Evolutionary conservation across 805 yeast species (phyloP), one percentile per base, ranked within the genome.

Genomic region (Trichomonascus vanleenenianus): DNA sequence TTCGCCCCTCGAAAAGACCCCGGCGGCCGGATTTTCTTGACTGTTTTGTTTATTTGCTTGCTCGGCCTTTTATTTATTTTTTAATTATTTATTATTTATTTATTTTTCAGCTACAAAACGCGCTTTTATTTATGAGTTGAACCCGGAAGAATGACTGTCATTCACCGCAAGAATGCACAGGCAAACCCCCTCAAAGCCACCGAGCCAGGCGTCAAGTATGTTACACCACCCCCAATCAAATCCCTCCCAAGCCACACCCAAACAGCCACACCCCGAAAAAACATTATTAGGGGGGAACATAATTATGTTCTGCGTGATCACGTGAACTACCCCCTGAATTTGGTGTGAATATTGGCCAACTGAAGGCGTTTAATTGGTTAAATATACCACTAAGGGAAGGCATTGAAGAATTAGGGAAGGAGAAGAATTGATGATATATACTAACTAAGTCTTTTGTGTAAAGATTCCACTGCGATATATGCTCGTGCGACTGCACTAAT

Each of bases 401-500:
- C n/a, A n/a, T n/a, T n/a, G n/a, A n/a, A n/a, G n/a, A n/a, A n/a
- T n/a, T n/a, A n/a, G n/a, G n/a, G n/a, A n/a, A n/a, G n/a, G n/a
- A n/a, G n/a, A 22, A 22, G 27, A 22, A 22, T 22, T 22, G 27
- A 8, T n/a, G n/a, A n/a, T n/a, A n/a, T n/a, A n/a, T 22, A 22
- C 8, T 22, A 22, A 22, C 27, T 22, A 8, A 22, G 4, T 5
- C 8, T 22, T 22, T 22, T 8, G 8, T n/a, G n/a, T n/a, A 42
- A 33, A 52, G 59, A 44, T 53, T 59, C 49, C 59, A 60, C 44
- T 93, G 99, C 67, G 98, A 93, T 65, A 87, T 87, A 10, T 93
- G 99, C 61, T 82, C 96, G n/a, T 75, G 95, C 1, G 98, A 93
- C 63, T 85, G 97, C 61, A 89, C 97, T 1, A 81, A 89, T 58